A percentile compares a stretch with the other conserved stretches of the same genome.
Conservation (phyloP, 1,284 basidiomycete species). For the Gymnopus androsaceus region DNA sequence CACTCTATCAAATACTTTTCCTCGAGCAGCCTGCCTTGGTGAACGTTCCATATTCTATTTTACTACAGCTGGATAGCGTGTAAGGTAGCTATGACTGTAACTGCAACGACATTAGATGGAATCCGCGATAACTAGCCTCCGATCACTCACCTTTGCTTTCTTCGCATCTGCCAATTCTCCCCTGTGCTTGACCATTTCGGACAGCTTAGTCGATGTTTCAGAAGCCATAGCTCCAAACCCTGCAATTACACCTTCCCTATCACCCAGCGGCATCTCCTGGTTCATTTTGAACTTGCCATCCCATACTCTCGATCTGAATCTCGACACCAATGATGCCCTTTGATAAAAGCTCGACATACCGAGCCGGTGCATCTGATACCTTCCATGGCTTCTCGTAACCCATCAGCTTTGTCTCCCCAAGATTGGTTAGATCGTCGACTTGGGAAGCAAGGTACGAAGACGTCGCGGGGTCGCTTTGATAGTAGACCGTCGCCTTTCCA, state of each 20-base stretch:
- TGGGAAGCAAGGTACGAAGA: conserved; percentile 20
- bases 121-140: no score
- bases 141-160: no score
- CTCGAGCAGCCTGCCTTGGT: no score
- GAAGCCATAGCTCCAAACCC: conserved; percentile 24
- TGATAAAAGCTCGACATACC: conserved; percentile 26
- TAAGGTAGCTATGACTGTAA: no score
- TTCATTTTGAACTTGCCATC: conserved; percentile 31
- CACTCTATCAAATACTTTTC: no score
- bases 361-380: conserved; percentile 26
- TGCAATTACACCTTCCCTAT: conserved; percentile 25
- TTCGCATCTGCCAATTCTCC: conserved; percentile 8
- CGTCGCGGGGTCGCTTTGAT: conserved; percentile 2
- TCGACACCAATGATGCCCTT: conserved; percentile 32
- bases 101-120: no score
- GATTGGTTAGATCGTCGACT: conserved; percentile 19
- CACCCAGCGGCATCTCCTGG: conserved; percentile 26
- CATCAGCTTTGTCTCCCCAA: conserved; percentile 18
- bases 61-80: no score
- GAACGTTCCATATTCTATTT: no score
- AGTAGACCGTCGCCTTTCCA: conserved; percentile 25
- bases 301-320: conserved; percentile 25
- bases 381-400: conserved; percentile 23
- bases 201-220: not conserved
- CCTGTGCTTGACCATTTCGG: conserved; percentile 10